Evolutionary conservation across 345 rosid species (phyloP).

Genomic region (Abelmoschus esculentus): DNA sequence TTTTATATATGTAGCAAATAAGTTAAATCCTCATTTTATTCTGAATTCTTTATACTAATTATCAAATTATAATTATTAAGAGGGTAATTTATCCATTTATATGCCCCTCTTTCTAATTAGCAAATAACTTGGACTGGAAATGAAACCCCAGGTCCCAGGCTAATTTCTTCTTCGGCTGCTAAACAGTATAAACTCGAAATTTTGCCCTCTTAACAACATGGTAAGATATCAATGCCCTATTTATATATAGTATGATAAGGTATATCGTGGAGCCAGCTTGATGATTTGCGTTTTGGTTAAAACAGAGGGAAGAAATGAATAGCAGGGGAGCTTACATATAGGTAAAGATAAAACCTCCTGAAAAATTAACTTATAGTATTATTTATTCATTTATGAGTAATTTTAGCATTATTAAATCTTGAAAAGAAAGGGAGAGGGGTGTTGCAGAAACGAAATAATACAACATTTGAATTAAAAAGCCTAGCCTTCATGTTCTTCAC

Average conservation of each 20-base stretch:
- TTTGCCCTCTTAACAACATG: background rate
- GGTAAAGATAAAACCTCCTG: too few relatives aligned
- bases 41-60: constrained; percentile 2
- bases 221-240: too few relatives aligned
- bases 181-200: constrained; percentile 25
- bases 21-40: too few relatives aligned
- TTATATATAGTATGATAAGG: too few relatives aligned
- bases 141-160: constrained; percentile 27
- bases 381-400: background rate
- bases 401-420: too few relatives aligned
- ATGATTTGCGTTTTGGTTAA: background rate
- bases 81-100: too few relatives aligned
- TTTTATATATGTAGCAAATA: background rate
- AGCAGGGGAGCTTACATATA: constrained; percentile 18
- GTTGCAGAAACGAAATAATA: background rate
- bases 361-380: too few relatives aligned
- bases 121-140: constrained; percentile 27
- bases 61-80: too few relatives aligned
- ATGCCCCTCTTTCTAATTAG: constrained; percentile 1
- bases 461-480: background rate
- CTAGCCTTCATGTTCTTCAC: background rate
- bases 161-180: constrained; percentile 25
- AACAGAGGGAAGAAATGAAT: background rate
- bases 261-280: too few relatives aligned
- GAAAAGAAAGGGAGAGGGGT: background rate